phyloP scores from a whole-genome alignment of 1,284 basidiomycete genomes.

The Leccinum insolens region DNA sequence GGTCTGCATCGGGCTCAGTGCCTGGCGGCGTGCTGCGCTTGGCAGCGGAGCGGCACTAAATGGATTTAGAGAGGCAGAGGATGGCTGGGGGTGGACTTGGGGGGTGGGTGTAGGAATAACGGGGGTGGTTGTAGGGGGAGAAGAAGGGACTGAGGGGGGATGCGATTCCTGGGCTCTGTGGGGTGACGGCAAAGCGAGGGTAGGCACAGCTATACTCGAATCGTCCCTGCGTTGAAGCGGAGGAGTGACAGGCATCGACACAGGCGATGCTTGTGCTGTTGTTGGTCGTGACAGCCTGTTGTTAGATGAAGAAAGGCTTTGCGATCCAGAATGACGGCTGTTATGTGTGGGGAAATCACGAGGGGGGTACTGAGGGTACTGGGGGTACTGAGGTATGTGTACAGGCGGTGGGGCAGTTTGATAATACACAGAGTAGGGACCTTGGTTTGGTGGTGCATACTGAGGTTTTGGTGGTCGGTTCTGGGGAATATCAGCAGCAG shows the following conservation, averaged over 20 bases:
- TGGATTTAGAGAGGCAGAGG: not conserved
- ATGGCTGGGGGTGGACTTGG: not conserved
- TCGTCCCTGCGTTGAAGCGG: constrained; percentile 3
- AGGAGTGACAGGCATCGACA: not conserved
- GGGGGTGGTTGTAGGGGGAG: not conserved
- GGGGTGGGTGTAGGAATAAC: too few relatives aligned
- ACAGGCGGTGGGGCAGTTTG: not conserved
- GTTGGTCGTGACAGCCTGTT: not conserved
- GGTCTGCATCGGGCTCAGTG: constrained; percentile 15
- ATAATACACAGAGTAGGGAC: not conserved
- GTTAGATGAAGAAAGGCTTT: not conserved
- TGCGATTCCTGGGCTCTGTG: not conserved
- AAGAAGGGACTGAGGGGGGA: not conserved
- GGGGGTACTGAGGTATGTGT: not conserved
- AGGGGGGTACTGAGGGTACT: constrained; percentile 10
- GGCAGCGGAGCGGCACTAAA: not conserved
- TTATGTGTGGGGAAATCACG: not conserved
- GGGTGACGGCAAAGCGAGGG: not conserved
- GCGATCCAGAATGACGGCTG: not conserved
- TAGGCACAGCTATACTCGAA: not conserved
- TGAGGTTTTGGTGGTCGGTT: constrained; percentile 7
- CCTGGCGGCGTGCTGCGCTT: constrained; percentile 2
- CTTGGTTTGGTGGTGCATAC: not conserved
- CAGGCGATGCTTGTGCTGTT: constrained; percentile 4
- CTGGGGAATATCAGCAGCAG: not conserved